Conservation (phyloP, 164 flowering plant genomes). For the Umbilicus rupestris region DNA sequence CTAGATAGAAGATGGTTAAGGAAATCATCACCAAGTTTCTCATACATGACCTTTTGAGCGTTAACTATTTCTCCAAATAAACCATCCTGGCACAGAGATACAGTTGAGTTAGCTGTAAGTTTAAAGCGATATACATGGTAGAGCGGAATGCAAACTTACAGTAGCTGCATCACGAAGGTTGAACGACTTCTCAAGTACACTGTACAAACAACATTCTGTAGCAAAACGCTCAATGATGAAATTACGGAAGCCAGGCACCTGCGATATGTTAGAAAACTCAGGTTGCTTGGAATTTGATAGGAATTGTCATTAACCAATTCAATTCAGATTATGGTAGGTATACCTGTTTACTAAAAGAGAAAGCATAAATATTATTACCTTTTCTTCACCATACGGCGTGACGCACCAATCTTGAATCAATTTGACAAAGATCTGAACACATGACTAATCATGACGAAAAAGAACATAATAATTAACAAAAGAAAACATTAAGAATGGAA, state of each 20-base stretch:
- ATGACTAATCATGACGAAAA: constrained; percentile 39
- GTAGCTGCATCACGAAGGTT: constrained; percentile 90
- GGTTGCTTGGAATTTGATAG: background rate
- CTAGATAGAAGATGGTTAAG: constrained; percentile 56
- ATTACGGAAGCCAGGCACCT: constrained; percentile 90
- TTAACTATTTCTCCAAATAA: constrained; percentile 86
- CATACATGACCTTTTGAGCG: constrained; percentile 94
- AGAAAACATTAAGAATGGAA: background rate
- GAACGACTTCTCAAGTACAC: constrained; percentile 93
- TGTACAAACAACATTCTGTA: constrained; percentile 75
- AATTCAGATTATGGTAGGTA: background rate
- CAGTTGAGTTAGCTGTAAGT: background rate
- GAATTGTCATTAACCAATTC: background rate
- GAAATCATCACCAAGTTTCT: constrained; percentile 84
- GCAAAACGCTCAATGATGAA: constrained; percentile 76
- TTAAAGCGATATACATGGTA: background rate
- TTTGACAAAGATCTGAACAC: constrained; percentile 83
- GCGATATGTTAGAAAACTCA: constrained; percentile 9
- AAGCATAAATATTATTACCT: too few species aligned
- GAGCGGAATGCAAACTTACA: constrained; percentile 30
- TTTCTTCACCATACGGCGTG: constrained; percentile 54
- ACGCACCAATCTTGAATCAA: constrained; percentile 91
- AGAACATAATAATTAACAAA: constrained; percentile 10
- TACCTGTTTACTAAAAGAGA: background rate
- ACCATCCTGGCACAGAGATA: constrained; percentile 43